Evolutionary conservation across 108 stramenopile species (phyloP), one percentile per base, ranked within the genome.

Genomic region (Seminavis robusta): DNA sequence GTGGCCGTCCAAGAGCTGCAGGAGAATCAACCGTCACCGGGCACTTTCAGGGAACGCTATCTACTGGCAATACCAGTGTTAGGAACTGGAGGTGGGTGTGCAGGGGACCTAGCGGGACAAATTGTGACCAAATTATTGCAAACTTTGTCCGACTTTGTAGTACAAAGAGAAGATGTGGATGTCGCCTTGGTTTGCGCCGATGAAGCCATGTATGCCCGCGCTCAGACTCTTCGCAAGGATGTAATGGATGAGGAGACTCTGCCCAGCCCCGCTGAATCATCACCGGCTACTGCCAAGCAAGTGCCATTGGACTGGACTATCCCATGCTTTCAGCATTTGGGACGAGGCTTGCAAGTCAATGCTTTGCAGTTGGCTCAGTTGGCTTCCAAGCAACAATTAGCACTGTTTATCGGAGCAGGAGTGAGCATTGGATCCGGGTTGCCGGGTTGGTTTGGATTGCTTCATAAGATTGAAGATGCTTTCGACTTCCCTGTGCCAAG

Each of bases 351-450:
- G 13, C 29, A 23, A 44, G 17, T 27, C 33, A 17, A 20, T 19
- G 60, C 60, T 28, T 15, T 21, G 24, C 30, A 67, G 19, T 38
- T 67, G 29, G 65, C 65, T 9, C 31, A 32, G n/a, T 38, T 59
- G 24, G 54, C 54, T 11, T 17, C 56, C 4, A 50, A n/a, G 15
- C 34, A 30, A 4, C 29, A 56, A 13, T 48, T 67, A 26, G 30
- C 54, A 21, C 41, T 67, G 9, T 67, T 67, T 50, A 15, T 67
- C 9, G 65, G 65, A 9, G 65, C 65, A 23, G 65, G 65, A 25
- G 48, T 51, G 11, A 28, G 31, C 11, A 58, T 65, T 6, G 56
- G 45, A 16, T 43, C 56, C 15, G 64, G 64, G 1, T 47, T 52
- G 11, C 64, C 52, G 5, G 11, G 28, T 2, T 65, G 64, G 64